Evolutionary conservation across 345 rosid species (phyloP), one percentile per base, ranked within the genome.

Genomic region (Sonneratia alba): DNA sequence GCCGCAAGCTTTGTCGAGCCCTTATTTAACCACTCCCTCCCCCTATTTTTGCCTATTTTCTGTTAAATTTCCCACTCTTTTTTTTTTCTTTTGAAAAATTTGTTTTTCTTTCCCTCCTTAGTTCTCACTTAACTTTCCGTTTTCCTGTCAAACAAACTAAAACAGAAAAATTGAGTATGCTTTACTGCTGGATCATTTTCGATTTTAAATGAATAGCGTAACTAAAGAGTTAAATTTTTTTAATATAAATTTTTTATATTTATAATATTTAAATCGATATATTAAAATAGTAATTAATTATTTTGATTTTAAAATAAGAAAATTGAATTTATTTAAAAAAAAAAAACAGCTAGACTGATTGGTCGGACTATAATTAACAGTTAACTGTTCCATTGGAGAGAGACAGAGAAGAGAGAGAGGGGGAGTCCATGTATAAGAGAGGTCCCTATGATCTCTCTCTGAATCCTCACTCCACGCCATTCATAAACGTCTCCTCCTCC

Each of bases 31-130:
- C 70, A 72, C 68, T 70, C 77, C 74, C 42, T 47, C 67, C 67
- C 75, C 62, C 87, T 80, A 83, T 82, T 69, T 85, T 84, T 80
- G 77, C 85, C 47, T 40, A 27, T 57, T 87, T 84, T 84, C 85
- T 45, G 88, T 85, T 82, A 76, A 79, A 71, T 68, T 40, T 65
- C 40, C 72, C 63, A 61, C 70, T 49, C 36, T 63, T 63, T 36
- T 45, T 63, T 36, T 45, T 27, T 27, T 27, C 32, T 27, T 24
- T 47, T 22, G 43, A 47, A 47, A 47, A 4, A 0, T 4, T 8
- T 12, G 15, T 66, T 67, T 67, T 51, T 22, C 64, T 72, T 64
- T 21, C 6, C 36, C 9, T 9, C 15, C 51, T 13, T 47, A 49
- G 56, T 14, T 49, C n/a, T 49, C 21, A 49, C 56, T 8, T 14